These are phyloP conservation scores for Raphanus sativus DNA, from an alignment of 345 rosid species.

Conservation along the genomic window DNA sequence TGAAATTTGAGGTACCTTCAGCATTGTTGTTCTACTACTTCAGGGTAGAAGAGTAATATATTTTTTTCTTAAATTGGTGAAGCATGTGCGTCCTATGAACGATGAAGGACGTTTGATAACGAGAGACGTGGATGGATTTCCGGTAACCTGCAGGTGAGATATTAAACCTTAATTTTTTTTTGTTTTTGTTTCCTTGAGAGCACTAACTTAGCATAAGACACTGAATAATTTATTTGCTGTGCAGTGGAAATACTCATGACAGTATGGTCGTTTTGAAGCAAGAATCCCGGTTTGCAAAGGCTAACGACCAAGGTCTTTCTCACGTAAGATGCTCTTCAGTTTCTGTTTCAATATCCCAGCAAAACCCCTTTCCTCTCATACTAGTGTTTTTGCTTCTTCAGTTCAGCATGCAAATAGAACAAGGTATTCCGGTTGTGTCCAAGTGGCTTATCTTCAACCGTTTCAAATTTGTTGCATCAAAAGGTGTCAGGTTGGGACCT, in stretches of 20 bases:
- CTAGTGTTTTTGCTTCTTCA: slow-evolving; percentile 42
- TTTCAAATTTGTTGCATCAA: slow-evolving; percentile 80
- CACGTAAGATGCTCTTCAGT: slow-evolving; percentile 51
- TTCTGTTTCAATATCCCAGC: not conserved
- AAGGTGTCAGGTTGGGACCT: slow-evolving; percentile 85
- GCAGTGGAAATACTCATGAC: slow-evolving; percentile 79
- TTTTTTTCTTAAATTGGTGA: slow-evolving; percentile 10
- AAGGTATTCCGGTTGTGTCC: slow-evolving; percentile 87
- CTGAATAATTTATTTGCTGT: slow-evolving; percentile 19
- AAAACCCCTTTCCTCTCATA: not conserved
- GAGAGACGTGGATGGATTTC: slow-evolving; percentile 84
- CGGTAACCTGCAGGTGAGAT: slow-evolving; percentile 83
- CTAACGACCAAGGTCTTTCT: slow-evolving; percentile 74
- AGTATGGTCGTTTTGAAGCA: slow-evolving; percentile 93
- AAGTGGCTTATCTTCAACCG: slow-evolving; percentile 93
- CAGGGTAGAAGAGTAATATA: not conserved
- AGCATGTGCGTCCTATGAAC: slow-evolving; percentile 81
- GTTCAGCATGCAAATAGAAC: slow-evolving; percentile 88
- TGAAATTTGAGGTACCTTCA: slow-evolving; percentile 73
- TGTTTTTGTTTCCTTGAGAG: no score
- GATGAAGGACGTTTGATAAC: slow-evolving; percentile 86
- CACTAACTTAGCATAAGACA: no score
- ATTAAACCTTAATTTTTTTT: not conserved
- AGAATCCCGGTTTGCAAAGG: slow-evolving; percentile 83
- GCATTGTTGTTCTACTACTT: not conserved